Conservation (phyloP, 108 stramenopile species). For the Skeletonema tropicum region DNA sequence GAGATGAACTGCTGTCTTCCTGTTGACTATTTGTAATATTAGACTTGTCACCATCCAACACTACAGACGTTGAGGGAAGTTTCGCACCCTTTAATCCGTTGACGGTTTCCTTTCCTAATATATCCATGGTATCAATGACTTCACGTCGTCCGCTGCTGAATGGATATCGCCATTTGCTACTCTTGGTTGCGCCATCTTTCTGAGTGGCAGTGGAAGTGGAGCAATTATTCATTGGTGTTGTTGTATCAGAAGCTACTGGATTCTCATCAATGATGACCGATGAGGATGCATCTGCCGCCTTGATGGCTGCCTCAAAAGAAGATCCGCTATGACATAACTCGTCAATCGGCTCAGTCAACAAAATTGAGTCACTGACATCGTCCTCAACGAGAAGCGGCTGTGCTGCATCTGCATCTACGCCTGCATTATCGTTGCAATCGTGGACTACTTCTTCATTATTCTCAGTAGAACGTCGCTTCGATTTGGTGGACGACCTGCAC, state of each 20-base stretch:
- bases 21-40: background rate
- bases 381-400: background rate
- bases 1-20: background rate
- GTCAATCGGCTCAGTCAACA: too few species aligned
- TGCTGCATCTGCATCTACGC: background rate
- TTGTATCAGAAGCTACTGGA: background rate
- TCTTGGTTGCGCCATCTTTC: background rate
- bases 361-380: background rate
- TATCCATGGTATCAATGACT: too few species aligned
- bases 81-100: too few species aligned
- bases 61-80: background rate
- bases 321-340: too few species aligned
- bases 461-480: background rate
- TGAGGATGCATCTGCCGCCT: background rate
- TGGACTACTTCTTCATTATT: background rate
- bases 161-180: slow-evolving; percentile 2
- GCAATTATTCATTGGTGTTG: background rate
- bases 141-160: background rate
- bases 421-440: background rate
- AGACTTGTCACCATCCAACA: background rate
- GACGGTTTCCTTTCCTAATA: too few species aligned
- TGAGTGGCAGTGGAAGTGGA: background rate
- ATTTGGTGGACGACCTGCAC: background rate
- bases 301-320: too few species aligned
- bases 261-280: background rate